Conservation (phyloP, 2,329 filamentous ascomycete genomes). For the Sphaerulina musiva region DNA sequence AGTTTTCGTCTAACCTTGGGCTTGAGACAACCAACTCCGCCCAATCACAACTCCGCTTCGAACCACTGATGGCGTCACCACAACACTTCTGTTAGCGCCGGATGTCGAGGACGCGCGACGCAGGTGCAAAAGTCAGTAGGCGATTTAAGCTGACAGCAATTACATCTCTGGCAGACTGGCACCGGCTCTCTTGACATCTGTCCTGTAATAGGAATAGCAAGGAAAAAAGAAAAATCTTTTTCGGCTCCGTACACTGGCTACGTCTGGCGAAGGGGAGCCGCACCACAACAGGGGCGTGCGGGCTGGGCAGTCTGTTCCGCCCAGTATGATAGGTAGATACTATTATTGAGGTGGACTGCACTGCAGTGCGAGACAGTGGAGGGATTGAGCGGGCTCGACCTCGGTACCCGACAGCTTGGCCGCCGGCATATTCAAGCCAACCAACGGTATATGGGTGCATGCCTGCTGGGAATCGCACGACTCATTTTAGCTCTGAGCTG, state of each 20-base stretch:
- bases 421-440: constrained; percentile 3
- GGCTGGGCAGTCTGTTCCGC: no score
- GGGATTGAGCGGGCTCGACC: not conserved
- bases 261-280: no score
- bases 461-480: not conserved
- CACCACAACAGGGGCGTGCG: no score
- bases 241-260: no score
- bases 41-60: not conserved
- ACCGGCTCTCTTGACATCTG: not conserved
- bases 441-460: not conserved
- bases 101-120: not conserved
- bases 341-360: not conserved
- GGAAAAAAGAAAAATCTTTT: no score
- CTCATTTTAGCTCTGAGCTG: not conserved
- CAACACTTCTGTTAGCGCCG: not conserved
- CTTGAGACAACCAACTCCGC: not conserved
- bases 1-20: not conserved
- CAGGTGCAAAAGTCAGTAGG: constrained; percentile 1
- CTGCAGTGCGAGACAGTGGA: not conserved
- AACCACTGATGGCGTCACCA: constrained; percentile 1
- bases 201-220: not conserved
- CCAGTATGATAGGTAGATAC: no score
- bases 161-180: not conserved
- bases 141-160: constrained; percentile 1
- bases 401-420: constrained; percentile 2